Evolutionary conservation across 148 eudicot genomes (phyloP).

Genomic region (Chenopodium berlandieri): DNA sequence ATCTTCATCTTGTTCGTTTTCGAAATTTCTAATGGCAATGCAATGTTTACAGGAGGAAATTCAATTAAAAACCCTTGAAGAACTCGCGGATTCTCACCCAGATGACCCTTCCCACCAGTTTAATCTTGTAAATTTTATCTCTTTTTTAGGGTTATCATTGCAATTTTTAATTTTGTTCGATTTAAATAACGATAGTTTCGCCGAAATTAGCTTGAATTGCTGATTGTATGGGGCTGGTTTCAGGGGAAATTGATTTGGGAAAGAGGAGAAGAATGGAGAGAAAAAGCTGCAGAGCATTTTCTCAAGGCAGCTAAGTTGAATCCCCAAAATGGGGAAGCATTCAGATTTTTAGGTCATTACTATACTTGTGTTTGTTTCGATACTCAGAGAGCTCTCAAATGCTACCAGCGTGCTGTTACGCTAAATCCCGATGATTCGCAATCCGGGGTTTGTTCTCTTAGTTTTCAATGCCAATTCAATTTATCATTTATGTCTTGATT

Average conservation of each 20-base stretch:
- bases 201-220: background rate
- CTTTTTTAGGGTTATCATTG: background rate
- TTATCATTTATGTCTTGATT: background rate
- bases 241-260: constrained; percentile 77
- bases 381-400: constrained; percentile 79
- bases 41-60: constrained; percentile 32
- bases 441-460: constrained; percentile 60
- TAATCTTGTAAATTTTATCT: constrained; percentile 40
- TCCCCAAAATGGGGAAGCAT: constrained; percentile 67
- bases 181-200: background rate
- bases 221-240: background rate
- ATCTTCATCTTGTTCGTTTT: background rate
- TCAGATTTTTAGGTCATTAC: constrained; percentile 82
- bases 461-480: background rate
- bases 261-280: constrained; percentile 52
- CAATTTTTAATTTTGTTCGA: background rate
- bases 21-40: background rate
- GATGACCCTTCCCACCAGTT: constrained; percentile 60
- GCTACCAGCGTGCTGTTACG: constrained; percentile 87
- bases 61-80: constrained; percentile 34
- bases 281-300: constrained; percentile 80
- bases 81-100: constrained; percentile 52
- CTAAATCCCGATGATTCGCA: constrained; percentile 67
- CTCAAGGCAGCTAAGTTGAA: constrained; percentile 71
- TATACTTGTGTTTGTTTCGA: constrained; percentile 51